Evolutionary conservation across 768 basidiomycete species (phyloP).

Genomic region (Panus rudis): DNA sequence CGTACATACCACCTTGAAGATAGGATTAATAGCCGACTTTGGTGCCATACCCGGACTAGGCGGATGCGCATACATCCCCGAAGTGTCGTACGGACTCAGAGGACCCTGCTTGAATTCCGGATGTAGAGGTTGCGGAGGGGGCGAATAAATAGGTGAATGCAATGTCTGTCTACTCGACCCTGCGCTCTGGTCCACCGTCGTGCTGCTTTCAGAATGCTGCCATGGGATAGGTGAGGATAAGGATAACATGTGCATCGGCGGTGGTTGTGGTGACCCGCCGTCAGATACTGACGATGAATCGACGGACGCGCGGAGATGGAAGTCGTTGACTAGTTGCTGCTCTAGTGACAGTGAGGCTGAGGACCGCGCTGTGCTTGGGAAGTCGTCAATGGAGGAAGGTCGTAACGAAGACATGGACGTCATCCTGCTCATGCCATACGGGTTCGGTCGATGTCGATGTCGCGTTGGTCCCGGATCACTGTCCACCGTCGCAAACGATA

Average conservation of each 20-base stretch:
- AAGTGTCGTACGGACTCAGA: slow-evolving; percentile 39
- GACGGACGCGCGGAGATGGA: slow-evolving; percentile 63
- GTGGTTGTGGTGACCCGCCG: slow-evolving; percentile 53
- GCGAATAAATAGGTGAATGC: slow-evolving; percentile 17
- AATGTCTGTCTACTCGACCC: slow-evolving; percentile 13
- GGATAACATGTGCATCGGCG: slow-evolving; percentile 64
- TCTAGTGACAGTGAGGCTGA: slow-evolving; percentile 77
- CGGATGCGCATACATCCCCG: slow-evolving; percentile 46
- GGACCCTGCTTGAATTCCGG: slow-evolving; percentile 35
- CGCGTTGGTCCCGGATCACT: slow-evolving; percentile 79
- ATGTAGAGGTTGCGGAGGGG: slow-evolving; percentile 22
- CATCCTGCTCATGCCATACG: slow-evolving; percentile 55
- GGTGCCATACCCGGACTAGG: slow-evolving; percentile 55
- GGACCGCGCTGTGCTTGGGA: slow-evolving; percentile 63
- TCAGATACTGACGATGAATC: slow-evolving; percentile 55
- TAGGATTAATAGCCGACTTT: slow-evolving; percentile 73
- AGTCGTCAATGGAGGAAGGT: slow-evolving; percentile 64
- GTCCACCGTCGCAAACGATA: slow-evolving; percentile 79
- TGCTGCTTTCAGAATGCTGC: slow-evolving; percentile 18
- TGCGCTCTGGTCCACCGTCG: slow-evolving; percentile 15
- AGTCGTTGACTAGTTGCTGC: slow-evolving; percentile 69
- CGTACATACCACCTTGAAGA: slow-evolving; percentile 82
- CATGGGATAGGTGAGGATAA: slow-evolving; percentile 52
- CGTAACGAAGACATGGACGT: slow-evolving; percentile 70
- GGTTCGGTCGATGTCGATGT: slow-evolving; percentile 52